Conservation (phyloP, 2,329 filamentous ascomycete species). For the Pezicula radicicola region DNA sequence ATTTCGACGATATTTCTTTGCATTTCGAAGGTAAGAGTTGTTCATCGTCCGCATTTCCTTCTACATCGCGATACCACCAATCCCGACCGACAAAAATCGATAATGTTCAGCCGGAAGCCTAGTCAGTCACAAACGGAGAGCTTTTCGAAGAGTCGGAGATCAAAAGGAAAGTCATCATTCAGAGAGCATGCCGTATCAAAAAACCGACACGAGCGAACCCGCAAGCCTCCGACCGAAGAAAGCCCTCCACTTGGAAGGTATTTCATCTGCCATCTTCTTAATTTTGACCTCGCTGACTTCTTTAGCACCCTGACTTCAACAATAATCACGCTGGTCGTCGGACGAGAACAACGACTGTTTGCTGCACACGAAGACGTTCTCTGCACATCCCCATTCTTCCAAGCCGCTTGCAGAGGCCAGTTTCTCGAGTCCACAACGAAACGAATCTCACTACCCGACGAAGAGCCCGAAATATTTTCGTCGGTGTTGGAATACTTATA, state of each 20-base stretch:
- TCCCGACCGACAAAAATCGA: neutral
- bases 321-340: conserved; percentile 78
- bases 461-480: conserved; percentile 88
- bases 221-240: conserved; percentile 24
- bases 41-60: neutral
- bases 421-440: conserved; percentile 61
- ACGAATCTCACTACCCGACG: conserved; percentile 76
- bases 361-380: conserved; percentile 89
- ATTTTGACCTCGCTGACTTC: conserved; percentile 12
- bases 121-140: conserved; percentile 25
- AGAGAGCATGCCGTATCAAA: conserved; percentile 32
- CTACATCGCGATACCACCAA: neutral
- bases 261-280: conserved; percentile 4
- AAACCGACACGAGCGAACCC: conserved; percentile 23
- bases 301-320: conserved; percentile 57
- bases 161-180: conserved; percentile 26
- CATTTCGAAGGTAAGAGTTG: neutral
- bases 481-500: conserved; percentile 81
- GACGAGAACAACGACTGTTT: conserved; percentile 81
- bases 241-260: conserved; percentile 18
- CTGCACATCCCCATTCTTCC: conserved; percentile 75
- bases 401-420: conserved; percentile 57
- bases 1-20: no score
- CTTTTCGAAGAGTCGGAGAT: conserved; percentile 25
- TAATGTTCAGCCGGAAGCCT: conserved; percentile 13